phyloP scores from a whole-genome alignment of 305 asterid species.

The Fraxinus sp. region DNA sequence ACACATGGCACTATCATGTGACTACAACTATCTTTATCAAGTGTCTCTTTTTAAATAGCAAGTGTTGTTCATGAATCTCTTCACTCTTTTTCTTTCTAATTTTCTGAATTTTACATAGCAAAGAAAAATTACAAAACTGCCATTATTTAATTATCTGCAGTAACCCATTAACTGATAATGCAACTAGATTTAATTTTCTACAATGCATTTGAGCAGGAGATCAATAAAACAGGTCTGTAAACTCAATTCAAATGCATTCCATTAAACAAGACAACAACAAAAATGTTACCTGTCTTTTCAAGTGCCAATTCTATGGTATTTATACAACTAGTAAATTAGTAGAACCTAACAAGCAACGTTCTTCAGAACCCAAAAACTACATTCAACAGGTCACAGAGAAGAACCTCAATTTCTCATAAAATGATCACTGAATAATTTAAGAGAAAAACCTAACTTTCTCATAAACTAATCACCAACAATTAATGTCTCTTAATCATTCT shows the following conservation, averaged over 20 bases:
- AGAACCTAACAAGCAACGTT: not conserved
- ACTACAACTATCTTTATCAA: not conserved
- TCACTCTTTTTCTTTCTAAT: not conserved
- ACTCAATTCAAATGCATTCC: not conserved
- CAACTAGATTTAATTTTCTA: not conserved
- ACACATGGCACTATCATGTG: not conserved
- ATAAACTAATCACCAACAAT: not conserved
- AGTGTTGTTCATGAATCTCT: not conserved
- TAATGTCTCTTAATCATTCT: not conserved
- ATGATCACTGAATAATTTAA: not conserved
- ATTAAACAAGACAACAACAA: not conserved
- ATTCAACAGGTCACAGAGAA: not conserved
- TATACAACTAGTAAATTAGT: not conserved
- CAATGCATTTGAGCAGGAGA: not conserved
- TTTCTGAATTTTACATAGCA: not conserved
- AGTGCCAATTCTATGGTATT: not conserved
- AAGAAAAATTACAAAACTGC: constrained; percentile 1
- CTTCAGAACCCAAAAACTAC: not conserved
- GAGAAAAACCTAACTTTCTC: not conserved
- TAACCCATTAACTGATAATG: not conserved
- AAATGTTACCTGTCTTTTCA: not conserved
- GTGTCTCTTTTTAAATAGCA: not conserved
- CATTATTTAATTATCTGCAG: constrained; percentile 13
- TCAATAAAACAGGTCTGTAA: not conserved
- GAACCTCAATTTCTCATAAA: not conserved